Evolutionary conservation across 177 flowering plant species (phyloP).

Genomic region (Vitis hybrid): DNA sequence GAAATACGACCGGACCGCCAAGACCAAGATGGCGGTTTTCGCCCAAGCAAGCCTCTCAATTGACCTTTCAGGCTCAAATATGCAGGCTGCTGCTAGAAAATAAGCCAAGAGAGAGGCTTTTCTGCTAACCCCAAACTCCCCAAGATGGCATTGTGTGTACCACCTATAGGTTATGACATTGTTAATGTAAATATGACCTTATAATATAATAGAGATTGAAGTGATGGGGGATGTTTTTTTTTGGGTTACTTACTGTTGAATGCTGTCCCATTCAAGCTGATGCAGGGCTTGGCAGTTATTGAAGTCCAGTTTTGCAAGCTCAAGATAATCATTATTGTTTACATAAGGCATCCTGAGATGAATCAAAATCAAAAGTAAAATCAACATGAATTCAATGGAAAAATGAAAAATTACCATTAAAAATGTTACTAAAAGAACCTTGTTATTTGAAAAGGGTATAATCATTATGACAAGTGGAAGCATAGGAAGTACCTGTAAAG

Average conservation of each 20-base stretch:
- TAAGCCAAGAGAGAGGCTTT: constrained; percentile 41
- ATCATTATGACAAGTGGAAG: neutral
- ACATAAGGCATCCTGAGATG: constrained; percentile 71
- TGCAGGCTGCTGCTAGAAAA: constrained; percentile 65
- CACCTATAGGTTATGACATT: constrained; percentile 45
- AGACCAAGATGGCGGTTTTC: constrained; percentile 47
- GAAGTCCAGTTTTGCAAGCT: constrained; percentile 80
- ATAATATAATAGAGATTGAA: neutral
- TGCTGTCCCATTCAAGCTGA: constrained; percentile 52
- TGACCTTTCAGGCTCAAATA: constrained; percentile 64
- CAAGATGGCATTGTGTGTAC: constrained; percentile 49
- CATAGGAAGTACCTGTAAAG: constrained; percentile 62
- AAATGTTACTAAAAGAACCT: neutral
- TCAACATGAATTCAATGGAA: neutral
- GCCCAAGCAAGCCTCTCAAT: constrained; percentile 80
- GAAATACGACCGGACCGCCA: constrained; percentile 43
- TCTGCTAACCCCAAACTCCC: constrained; percentile 49
- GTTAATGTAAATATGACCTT: neutral
- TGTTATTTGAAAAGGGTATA: neutral
- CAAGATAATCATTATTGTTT: constrained; percentile 71
- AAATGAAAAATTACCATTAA: neutral
- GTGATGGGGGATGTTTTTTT: neutral
- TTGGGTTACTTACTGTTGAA: constrained; percentile 53
- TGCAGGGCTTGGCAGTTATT: constrained; percentile 70
- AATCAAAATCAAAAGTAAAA: neutral